These are phyloP conservation scores for Nakaseomyces sp. DNA, from an alignment of 1,139 yeast genomes.

Conservation along the genomic window DNA sequence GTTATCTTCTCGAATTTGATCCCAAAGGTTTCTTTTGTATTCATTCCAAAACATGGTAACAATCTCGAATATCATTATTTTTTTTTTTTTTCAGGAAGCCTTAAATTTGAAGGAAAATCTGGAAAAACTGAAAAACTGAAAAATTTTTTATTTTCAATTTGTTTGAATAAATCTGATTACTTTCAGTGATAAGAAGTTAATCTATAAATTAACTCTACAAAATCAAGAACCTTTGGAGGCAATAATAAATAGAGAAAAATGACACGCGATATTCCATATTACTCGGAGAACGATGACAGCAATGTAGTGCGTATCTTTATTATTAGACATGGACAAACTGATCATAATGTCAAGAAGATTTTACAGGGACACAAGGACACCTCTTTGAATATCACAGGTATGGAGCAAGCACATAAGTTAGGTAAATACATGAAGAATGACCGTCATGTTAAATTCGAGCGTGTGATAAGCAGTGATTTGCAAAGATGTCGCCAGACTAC, in stretches of 20 bases:
- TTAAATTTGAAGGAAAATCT: no score
- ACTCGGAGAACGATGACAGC: slow-evolving; percentile 29
- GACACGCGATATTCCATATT: slow-evolving; percentile 19
- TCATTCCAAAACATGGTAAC: no score
- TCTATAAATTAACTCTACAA: no score
- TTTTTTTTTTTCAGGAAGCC: no score
- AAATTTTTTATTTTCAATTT: no score
- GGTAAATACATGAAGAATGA: slow-evolving; percentile 32
- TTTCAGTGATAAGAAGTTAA: no score
- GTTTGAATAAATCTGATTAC: no score
- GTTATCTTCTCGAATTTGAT: no score
- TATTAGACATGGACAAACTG: slow-evolving; percentile 77
- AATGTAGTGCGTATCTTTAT: slow-evolving; percentile 46
- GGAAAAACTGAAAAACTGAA: no score
- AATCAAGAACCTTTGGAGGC: no score
- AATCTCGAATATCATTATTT: no score
- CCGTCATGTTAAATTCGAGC: slow-evolving; percentile 35
- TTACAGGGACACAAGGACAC: slow-evolving; percentile 67
- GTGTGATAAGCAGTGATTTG: slow-evolving; percentile 51
- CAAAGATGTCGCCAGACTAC: slow-evolving; percentile 51
- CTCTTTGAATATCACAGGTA: slow-evolving; percentile 51
- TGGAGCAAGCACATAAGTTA: slow-evolving; percentile 44
- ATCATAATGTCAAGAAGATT: slow-evolving; percentile 54
- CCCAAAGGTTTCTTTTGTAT: no score
- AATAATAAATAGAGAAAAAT: slow-evolving; percentile 3